These are phyloP conservation scores for Lepidium didymum DNA, from an alignment of 345 rosid species.

Conservation along the genomic window DNA sequence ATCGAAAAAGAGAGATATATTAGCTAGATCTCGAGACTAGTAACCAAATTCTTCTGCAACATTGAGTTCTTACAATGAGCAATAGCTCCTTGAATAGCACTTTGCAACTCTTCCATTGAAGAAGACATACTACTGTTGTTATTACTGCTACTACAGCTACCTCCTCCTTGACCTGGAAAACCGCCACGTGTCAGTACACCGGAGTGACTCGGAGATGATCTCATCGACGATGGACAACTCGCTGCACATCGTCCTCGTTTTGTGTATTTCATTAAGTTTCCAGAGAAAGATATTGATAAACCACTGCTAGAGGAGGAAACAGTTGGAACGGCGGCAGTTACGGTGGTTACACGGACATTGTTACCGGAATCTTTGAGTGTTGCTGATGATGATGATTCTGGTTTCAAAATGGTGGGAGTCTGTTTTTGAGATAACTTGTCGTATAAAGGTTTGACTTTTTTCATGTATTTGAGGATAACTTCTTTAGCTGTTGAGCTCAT, in stretches of 20 bases:
- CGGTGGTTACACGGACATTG: neutral
- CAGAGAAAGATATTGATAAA: conserved; percentile 69
- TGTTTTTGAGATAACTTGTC: conserved; percentile 77
- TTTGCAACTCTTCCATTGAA: conserved; percentile 86
- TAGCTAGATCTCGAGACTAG: conserved; percentile 33
- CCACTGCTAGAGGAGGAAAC: conserved; percentile 17
- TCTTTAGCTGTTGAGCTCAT: conserved; percentile 77
- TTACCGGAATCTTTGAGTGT: conserved; percentile 12
- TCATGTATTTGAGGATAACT: conserved; percentile 73
- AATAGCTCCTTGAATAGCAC: conserved; percentile 92
- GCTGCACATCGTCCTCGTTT: conserved; percentile 56
- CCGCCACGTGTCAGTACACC: conserved; percentile 55
- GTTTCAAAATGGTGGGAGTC: conserved; percentile 4
- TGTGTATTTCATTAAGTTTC: conserved; percentile 64
- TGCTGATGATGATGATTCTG: conserved; percentile 7
- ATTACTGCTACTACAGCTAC: conserved; percentile 19
- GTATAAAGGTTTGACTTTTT: conserved; percentile 89
- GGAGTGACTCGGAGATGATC: conserved; percentile 89
- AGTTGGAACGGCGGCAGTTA: neutral
- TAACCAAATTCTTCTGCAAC: conserved; percentile 42
- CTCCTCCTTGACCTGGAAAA: conserved; percentile 16
- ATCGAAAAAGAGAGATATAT: neutral
- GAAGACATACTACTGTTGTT: conserved; percentile 28
- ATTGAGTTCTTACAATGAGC: conserved; percentile 85
- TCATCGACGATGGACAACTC: conserved; percentile 86